Percentiles rank a stretch among this genome's conserved stretches.
Evolutionary conservation across 225 moss, liverwort and hornwort species (phyloP).

Genomic region (Anthoceros angustus): DNA sequence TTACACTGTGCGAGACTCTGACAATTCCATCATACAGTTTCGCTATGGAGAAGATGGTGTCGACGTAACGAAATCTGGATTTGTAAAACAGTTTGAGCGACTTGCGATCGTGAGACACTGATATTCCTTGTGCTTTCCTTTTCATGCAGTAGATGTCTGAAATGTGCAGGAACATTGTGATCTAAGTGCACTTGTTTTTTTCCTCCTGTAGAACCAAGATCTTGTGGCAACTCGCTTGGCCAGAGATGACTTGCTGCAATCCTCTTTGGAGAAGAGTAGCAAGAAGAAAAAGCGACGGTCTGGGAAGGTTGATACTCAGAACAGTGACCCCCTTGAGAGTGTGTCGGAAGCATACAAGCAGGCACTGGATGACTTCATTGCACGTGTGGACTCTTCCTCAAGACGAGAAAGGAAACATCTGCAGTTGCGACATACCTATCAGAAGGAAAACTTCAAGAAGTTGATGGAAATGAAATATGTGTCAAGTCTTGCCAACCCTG

Average conservation of each 20-base stretch:
- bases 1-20: slow-evolving; percentile 91
- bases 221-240: slow-evolving; percentile 72
- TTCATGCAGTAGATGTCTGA: not conserved
- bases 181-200: not conserved
- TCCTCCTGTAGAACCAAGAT: slow-evolving; percentile 42
- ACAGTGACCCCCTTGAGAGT: slow-evolving; percentile 23
- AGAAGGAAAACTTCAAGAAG: slow-evolving; percentile 46
- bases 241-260: slow-evolving; percentile 37
- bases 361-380: slow-evolving; percentile 50
- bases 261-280: slow-evolving; percentile 11
- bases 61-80: slow-evolving; percentile 81
- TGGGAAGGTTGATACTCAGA: slow-evolving; percentile 6
- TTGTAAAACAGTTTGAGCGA: slow-evolving; percentile 77
- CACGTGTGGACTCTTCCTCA: slow-evolving; percentile 12
- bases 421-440: slow-evolving; percentile 34
- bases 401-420: slow-evolving; percentile 45
- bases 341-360: slow-evolving; percentile 48
- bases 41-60: slow-evolving; percentile 96
- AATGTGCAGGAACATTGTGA: not conserved
- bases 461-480: slow-evolving; percentile 80
- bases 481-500: slow-evolving; percentile 91
- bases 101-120: slow-evolving; percentile 46
- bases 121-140: not conserved
- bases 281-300: slow-evolving; percentile 12
- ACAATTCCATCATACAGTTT: slow-evolving; percentile 95